A percentile compares a stretch with the other conserved stretches of the same genome.
These are phyloP conservation scores for Podospora pseudoanserina DNA, from an alignment of 495 filamentous ascomycete genomes.

Conservation along the genomic window DNA sequence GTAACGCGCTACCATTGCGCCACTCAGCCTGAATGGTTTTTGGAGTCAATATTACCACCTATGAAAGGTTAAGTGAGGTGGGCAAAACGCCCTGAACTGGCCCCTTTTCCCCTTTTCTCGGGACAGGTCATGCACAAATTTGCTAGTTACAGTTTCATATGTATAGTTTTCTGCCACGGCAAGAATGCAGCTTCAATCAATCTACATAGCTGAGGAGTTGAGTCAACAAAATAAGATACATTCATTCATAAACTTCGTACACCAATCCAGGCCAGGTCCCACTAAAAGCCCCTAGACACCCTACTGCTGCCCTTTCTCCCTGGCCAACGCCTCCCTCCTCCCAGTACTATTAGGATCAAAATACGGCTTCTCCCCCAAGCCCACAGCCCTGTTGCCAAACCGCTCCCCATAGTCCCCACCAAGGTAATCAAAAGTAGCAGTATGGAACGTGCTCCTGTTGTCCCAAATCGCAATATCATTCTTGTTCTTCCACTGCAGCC, in stretches of 20 bases:
- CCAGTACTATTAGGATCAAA: conserved; percentile 57
- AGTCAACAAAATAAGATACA: neutral
- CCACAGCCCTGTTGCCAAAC: conserved; percentile 59
- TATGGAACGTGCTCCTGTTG: conserved; percentile 65
- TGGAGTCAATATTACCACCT: neutral
- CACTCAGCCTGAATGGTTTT: neutral
- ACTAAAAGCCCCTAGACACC: neutral
- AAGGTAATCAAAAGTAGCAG: conserved; percentile 63
- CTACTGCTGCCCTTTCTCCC: neutral
- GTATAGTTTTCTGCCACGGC: no score
- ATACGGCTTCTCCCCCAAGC: conserved; percentile 64
- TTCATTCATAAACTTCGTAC: neutral
- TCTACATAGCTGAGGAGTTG: no score
- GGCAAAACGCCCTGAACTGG: neutral
- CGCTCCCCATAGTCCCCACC: conserved; percentile 52
- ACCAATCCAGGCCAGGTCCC: neutral
- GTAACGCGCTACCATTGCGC: conserved; percentile 14
- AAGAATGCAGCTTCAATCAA: no score
- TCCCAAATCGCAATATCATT: conserved; percentile 75
- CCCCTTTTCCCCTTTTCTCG: neutral
- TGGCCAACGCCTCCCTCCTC: conserved; percentile 49
- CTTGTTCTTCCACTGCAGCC: conserved; percentile 59
- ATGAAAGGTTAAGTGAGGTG: neutral
- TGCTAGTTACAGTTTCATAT: no score
- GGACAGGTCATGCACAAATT: no score